Conservation (phyloP, 495 filamentous ascomycete genomes). For the Penicillium riverlandense region DNA sequence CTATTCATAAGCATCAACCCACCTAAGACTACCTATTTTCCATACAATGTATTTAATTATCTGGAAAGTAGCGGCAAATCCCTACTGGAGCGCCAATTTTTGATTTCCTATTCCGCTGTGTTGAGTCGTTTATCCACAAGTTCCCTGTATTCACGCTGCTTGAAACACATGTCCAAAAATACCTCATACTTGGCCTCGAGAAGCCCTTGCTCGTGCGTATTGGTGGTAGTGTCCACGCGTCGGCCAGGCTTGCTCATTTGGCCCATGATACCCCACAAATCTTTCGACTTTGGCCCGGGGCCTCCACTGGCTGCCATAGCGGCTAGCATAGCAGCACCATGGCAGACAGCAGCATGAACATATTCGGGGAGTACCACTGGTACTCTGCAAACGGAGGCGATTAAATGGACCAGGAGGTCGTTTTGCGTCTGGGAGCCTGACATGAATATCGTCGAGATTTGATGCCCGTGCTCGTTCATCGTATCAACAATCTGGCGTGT, state of each 20-base stretch:
- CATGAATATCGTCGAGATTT: conserved; percentile 93
- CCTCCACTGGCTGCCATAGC: conserved; percentile 85
- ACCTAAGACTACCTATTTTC: too few relatives aligned
- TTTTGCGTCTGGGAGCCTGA: conserved; percentile 96
- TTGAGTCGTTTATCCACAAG: conserved; percentile 50
- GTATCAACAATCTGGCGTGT: conserved; percentile 90
- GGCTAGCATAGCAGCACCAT: conserved; percentile 94
- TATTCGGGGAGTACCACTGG: conserved; percentile 88
- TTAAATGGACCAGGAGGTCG: conserved; percentile 80
- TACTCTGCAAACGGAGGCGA: conserved; percentile 84
- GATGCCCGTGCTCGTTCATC: conserved; percentile 81
- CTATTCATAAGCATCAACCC: too few relatives aligned
- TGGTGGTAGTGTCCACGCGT: conserved; percentile 61
- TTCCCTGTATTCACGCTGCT: conserved; percentile 51
- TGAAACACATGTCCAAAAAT: conserved; percentile 58
- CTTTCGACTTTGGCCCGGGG: conserved; percentile 68
- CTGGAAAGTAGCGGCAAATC: too few relatives aligned
- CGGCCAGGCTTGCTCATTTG: conserved; percentile 89
- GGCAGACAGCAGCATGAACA: conserved; percentile 87
- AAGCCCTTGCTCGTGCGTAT: conserved; percentile 67
- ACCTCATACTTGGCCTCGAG: conserved; percentile 76
- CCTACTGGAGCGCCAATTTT: too few relatives aligned
- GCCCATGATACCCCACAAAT: conserved; percentile 94
- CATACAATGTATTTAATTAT: too few relatives aligned
- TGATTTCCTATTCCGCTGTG: too few relatives aligned